Evolutionary conservation across 2,329 filamentous ascomycete genomes (phyloP), one percentile per base, ranked within the genome.

Genomic region (Penicillium expansum): DNA sequence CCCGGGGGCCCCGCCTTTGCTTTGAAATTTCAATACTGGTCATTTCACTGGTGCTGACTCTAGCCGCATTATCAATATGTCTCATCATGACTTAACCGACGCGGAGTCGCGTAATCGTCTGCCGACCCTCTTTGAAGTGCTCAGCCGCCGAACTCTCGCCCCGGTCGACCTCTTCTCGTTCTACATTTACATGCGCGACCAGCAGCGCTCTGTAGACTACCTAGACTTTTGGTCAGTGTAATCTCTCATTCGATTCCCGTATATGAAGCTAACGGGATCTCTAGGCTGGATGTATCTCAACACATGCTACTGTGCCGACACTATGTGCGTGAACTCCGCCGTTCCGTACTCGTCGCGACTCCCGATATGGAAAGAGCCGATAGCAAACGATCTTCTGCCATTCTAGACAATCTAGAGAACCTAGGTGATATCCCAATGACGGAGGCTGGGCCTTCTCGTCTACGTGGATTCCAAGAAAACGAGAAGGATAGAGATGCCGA

Each of bases 101-200:
- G 60, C 73, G 48, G 76, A 79, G 68, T 71, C 77, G 67, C 87
- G 94, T 69, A 95, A 96, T 73, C 85, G 94, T 63, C 84, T 99
- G 57, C 94, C 94, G 45, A 97, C 92, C 1, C 85, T 99, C 50
- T 97, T 96, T 72, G 95, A 99, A 77, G 94, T 99, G 55, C 80
- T 99, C 59, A 96, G 91, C 72, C 87, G 95, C 65, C 87, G 92
- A 62, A 99, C 94, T n/a, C 83, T 95, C 20, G 91, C 95, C 48
- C 94, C 94, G 0, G 93, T 99, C 56, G 95, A 99, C 71, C 82
- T 99, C 11, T 99, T 96, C 76, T 97, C 92, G 2, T 99, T 99
- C 80, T 99, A 99, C 78, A 99, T 99, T 68, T 99, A 96, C 78
- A 99, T 99, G 94, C 86, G 94, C 69, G 95, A 99, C 75, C 92